Conservation (phyloP, 805 yeast genomes). For the Wickerhamiella brachini region DNA sequence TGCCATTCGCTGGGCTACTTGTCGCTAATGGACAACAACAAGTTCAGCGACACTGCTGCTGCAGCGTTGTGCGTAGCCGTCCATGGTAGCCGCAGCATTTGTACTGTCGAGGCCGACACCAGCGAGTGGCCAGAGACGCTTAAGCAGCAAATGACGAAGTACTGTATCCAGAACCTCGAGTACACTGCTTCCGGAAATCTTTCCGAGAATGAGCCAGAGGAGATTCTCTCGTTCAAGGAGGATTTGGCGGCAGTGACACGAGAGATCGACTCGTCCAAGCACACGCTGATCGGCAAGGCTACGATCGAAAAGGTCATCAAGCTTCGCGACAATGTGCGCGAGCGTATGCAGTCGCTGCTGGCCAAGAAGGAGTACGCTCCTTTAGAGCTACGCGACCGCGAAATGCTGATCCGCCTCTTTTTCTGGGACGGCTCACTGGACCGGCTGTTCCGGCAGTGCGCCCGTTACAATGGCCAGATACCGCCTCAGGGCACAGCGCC, state of each 20-base stretch:
- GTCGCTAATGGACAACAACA: conserved; percentile 49
- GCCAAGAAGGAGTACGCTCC: conserved; percentile 9
- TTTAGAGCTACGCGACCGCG: conserved; percentile 16
- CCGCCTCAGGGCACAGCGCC: neutral
- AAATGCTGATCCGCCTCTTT: conserved; percentile 13
- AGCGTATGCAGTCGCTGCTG: conserved; percentile 14
- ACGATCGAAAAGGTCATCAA: conserved; percentile 11
- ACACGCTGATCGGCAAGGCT: neutral
- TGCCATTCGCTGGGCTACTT: conserved; percentile 55
- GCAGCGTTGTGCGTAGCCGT: conserved; percentile 58
- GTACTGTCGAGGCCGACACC: conserved; percentile 54
- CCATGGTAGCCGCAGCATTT: conserved; percentile 49
- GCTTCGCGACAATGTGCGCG: conserved; percentile 11
- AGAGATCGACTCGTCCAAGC: conserved; percentile 5
- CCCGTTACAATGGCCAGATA: neutral
- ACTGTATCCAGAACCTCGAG: conserved; percentile 62
- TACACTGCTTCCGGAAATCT: conserved; percentile 24
- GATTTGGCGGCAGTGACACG: conserved; percentile 10
- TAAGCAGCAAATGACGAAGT: conserved; percentile 60
- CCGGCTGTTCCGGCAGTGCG: conserved; percentile 10
- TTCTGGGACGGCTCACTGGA: conserved; percentile 16
- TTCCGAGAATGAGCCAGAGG: conserved; percentile 8
- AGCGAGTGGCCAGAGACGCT: conserved; percentile 46
- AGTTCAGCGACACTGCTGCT: conserved; percentile 44
- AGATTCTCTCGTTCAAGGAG: conserved; percentile 10